Evolutionary conservation across 2,329 filamentous ascomycete genomes (phyloP), one percentile per base, ranked within the genome.

Genomic region (Hymenoscyphus scutula): DNA sequence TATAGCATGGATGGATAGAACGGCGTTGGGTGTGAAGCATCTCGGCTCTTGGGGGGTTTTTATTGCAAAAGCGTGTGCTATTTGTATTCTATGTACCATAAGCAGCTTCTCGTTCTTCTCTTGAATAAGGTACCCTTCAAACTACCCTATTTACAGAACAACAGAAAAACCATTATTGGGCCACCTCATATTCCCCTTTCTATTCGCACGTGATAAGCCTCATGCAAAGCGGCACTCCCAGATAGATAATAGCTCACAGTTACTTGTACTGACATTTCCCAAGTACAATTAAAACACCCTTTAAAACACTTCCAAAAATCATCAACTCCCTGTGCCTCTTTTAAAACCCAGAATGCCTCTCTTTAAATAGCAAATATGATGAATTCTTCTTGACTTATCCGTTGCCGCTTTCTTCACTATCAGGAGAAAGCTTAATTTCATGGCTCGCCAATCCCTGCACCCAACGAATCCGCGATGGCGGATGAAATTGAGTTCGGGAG

Each of bases 1-100:
- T 51, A 48, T 7, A 37, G 55, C 55, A 56, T 56, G 45, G 25
- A 56, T 56, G 45, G 25, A 54, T 56, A 25, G 32, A 13, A 58
- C 7, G 56, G 37, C 34, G 56, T 58, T 48, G 2, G 37, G 38
- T 41, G 8, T 32, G 19, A 48, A 48, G 38, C 34, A 48, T 58
- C 56, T 58, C 56, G 37, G 56, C 56, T 58, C 41, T 59, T 51
- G 45, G 45, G 19, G 19, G 8, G 25, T 23, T 5, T 51, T 23
- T 25, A 23, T 51, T 51, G 15, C n/a, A 25, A 51, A 25, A 10
- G 3, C 45, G 19, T 51, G 19, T 23, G 25, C 7, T 13, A 13
- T 51, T 23, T 25, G 19, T 51, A 51, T 51, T 25, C 4, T 13
- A 51, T 51, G 45, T 25, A 51, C 23, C 19, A 51, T 51, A 51